Base-by-base conservation (phyloP, 345 rosid genomes). In the Rhodomyrtus tomentosa region DNA sequence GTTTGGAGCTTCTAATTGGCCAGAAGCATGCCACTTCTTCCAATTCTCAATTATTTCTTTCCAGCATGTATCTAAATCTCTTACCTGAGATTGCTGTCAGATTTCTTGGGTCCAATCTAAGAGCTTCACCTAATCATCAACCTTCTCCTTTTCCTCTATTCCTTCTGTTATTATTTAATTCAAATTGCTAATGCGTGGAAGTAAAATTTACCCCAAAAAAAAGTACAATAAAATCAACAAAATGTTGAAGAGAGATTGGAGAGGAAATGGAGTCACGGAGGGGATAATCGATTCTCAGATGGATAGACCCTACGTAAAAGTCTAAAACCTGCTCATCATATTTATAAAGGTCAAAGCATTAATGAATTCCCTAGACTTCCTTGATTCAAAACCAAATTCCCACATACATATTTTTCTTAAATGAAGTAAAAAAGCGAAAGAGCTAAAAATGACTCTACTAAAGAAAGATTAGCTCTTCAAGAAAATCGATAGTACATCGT, bases 81-180 rank as follows among this genome's bases (percentile, higher is more conserved):
- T 36, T 36, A 40, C 79, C 24, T 6, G 45, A 68, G 79, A 68
- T 68, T 68, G 21, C 25, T 40, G 45, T 68, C 79, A 68, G 45
- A 68, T 36, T 68, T 68, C 79, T 68, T 25, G 79, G 79, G 79
- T 36, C 79, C 79, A 68, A 4, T 38, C 79, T 36, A 20, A 40
- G 45, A 68, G 79, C 79, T 68, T 68, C 79, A 68, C 79, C 79
- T 68, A 68, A 68, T 32, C 79, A 18, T 45, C 45, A 68, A 68
- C 45, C 45, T 68, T 36, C 10, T 68, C 79, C 32, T 68, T 68
- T 36, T 10, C 25, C 45, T 18, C 45, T 9, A 18, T 68, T 32
- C 25, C 45, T 36, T 36, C 12, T 68, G 25, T 40, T 32, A 25
- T 18, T 68, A 36, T 68, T 68, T 9, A 32, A 68, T 36, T 53